Evolutionary conservation across 306 rosid genomes (phyloP).

Genomic region (Dalbergia cochinchinensis): DNA sequence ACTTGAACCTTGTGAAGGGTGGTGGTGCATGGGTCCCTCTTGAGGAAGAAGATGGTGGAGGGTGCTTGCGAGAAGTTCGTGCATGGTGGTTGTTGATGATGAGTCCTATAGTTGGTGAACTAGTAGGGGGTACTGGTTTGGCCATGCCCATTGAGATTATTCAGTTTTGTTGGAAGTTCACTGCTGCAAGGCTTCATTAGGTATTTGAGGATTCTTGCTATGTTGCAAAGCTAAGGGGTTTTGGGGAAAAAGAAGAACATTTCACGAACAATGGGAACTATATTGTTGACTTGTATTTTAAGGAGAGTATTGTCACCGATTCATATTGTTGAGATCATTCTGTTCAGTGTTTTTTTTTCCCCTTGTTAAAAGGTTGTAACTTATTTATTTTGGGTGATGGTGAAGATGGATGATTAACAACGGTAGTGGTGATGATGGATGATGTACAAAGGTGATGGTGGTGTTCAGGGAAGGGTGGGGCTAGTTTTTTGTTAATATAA

Average conservation of each 20-base stretch:
- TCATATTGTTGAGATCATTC: too few relatives aligned
- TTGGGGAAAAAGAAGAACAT: slow-evolving; percentile 53
- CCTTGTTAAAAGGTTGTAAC: too few relatives aligned
- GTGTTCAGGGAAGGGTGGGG: too few relatives aligned
- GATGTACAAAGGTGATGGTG: too few relatives aligned
- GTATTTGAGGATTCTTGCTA: slow-evolving; percentile 70
- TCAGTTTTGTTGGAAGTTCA: slow-evolving; percentile 82
- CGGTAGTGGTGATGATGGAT: too few relatives aligned
- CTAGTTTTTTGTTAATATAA: too few relatives aligned
- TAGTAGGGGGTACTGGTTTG: slow-evolving; percentile 74
- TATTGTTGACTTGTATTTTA: slow-evolving; percentile 77
- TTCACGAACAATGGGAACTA: slow-evolving; percentile 78
- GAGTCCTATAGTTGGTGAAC: slow-evolving; percentile 72
- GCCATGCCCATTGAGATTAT: slow-evolving; percentile 91
- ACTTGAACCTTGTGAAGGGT: slow-evolving; percentile 78
- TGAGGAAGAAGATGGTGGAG: slow-evolving; percentile 88
- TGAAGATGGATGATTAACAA: too few relatives aligned
- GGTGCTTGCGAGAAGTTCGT: slow-evolving; percentile 75
- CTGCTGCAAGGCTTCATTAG: slow-evolving; percentile 58
- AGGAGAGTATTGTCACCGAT: slow-evolving; percentile 53
- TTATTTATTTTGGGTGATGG: too few relatives aligned
- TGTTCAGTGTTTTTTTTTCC: too few relatives aligned
- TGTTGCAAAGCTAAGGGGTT: slow-evolving; percentile 68
- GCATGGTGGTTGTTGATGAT: slow-evolving; percentile 74
- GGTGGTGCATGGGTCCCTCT: slow-evolving; percentile 90